Conservation (phyloP, 2,329 filamentous ascomycete species). For the Pseudomassariella vexata region DNA sequence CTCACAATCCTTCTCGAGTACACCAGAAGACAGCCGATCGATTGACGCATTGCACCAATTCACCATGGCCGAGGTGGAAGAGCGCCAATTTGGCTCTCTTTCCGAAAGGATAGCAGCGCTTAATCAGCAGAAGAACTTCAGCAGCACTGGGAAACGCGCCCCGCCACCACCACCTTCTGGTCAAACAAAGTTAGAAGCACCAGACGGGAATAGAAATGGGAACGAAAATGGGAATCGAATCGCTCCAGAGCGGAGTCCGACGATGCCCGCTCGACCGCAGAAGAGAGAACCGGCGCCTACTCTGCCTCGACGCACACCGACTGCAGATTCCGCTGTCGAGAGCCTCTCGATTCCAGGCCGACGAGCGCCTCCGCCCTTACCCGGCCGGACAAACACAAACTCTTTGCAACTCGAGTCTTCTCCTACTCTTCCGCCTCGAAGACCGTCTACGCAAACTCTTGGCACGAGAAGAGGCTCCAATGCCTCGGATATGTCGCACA, state of each 20-base stretch:
- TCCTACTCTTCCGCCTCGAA: slow-evolving; percentile 46
- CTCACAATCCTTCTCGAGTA: too few species aligned
- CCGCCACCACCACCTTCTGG: slow-evolving; percentile 42
- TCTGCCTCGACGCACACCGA: slow-evolving; percentile 30
- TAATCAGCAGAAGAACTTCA: slow-evolving; percentile 56
- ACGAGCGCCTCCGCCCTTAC: slow-evolving; percentile 29
- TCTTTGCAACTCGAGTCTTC: slow-evolving; percentile 31
- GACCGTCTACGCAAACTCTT: slow-evolving; percentile 37
- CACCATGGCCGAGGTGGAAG: slow-evolving; percentile 55
- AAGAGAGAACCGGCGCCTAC: slow-evolving; percentile 26
- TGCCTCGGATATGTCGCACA: slow-evolving; percentile 50
- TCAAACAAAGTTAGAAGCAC: slow-evolving; percentile 29
- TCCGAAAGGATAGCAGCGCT: slow-evolving; percentile 60
- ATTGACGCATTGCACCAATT: background rate
- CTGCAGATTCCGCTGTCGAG: slow-evolving; percentile 15
- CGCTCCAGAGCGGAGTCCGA: slow-evolving; percentile 24
- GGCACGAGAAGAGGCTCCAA: slow-evolving; percentile 46
- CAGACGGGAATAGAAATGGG: slow-evolving; percentile 27
- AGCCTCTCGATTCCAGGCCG: slow-evolving; percentile 20
- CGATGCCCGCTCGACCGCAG: slow-evolving; percentile 31
- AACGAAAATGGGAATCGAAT: slow-evolving; percentile 8
- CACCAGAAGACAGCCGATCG: too few species aligned
- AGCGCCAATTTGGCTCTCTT: slow-evolving; percentile 55
- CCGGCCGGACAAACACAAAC: slow-evolving; percentile 31
- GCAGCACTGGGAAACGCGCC: slow-evolving; percentile 32